Evolutionary conservation across 139 green algal species (phyloP).

Genomic region (Pleodorina starrii): DNA sequence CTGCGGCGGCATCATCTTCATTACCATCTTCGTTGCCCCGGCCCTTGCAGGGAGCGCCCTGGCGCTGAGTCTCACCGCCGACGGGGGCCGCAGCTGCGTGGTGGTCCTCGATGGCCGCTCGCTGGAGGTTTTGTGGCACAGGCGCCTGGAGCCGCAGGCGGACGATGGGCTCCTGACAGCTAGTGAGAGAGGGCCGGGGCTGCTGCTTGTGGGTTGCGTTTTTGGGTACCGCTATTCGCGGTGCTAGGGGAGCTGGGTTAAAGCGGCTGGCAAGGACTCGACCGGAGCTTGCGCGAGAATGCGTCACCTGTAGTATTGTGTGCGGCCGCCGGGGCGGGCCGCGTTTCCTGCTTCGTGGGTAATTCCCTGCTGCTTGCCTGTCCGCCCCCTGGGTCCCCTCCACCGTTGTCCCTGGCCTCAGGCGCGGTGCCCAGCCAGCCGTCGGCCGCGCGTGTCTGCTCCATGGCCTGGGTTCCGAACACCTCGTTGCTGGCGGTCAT

Average conservation of each 20-base stretch:
- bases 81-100: not conserved
- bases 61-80: not conserved
- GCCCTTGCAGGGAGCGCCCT: conserved; percentile 9
- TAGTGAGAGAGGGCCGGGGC: not conserved
- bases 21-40: no score
- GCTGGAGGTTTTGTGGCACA: conserved; percentile 14
- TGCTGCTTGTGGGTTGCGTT: no score
- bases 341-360: no score
- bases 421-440: not conserved
- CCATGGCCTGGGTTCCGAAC: conserved; percentile 22
- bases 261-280: no score
- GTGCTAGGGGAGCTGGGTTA: not conserved
- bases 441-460: not conserved
- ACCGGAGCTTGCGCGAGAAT: no score
- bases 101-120: not conserved
- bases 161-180: not conserved
- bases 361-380: no score
- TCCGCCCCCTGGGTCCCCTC: no score
- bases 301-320: no score
- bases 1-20: no score
- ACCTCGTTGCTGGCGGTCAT: conserved; percentile 12
- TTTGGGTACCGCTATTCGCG: no score
- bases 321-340: no score
- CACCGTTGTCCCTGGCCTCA: not conserved
- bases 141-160: not conserved